Conservation (phyloP, 2,329 filamentous ascomycete species). For the Ceratocystis harringtonii region DNA sequence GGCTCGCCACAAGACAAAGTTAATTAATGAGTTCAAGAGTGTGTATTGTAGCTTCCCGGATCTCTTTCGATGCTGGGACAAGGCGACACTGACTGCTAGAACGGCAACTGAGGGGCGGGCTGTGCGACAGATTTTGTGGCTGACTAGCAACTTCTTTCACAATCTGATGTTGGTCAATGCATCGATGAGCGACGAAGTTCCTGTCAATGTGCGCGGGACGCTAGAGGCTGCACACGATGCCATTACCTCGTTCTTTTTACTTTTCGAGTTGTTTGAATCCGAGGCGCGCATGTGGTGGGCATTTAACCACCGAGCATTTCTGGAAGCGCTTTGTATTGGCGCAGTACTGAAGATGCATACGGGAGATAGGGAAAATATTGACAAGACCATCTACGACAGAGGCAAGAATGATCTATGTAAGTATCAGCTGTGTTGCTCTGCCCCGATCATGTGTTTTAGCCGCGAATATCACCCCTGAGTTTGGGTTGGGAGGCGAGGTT, state of each 20-base stretch:
- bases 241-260: constrained; percentile 57
- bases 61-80: constrained; percentile 53
- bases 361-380: constrained; percentile 32
- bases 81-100: constrained; percentile 41
- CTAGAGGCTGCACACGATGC: constrained; percentile 64
- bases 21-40: constrained; percentile 53
- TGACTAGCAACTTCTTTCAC: constrained; percentile 72
- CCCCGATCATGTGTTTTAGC: neutral
- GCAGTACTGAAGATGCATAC: constrained; percentile 40
- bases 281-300: constrained; percentile 76
- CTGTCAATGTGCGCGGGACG: constrained; percentile 51
- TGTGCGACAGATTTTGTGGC: constrained; percentile 59
- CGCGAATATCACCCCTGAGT: too few relatives aligned
- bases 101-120: constrained; percentile 47
- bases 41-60: constrained; percentile 61
- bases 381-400: constrained; percentile 39
- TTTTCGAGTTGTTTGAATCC: constrained; percentile 49
- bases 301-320: constrained; percentile 65
- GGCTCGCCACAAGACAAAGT: constrained; percentile 50
- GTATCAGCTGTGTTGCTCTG: constrained; percentile 21
- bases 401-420: constrained; percentile 46
- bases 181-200: constrained; percentile 49
- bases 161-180: constrained; percentile 68
- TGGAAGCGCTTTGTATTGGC: constrained; percentile 57
- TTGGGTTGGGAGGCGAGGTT: neutral